phyloP scores from a whole-genome alignment of 306 rosid genomes.

The Corylus avellana region DNA sequence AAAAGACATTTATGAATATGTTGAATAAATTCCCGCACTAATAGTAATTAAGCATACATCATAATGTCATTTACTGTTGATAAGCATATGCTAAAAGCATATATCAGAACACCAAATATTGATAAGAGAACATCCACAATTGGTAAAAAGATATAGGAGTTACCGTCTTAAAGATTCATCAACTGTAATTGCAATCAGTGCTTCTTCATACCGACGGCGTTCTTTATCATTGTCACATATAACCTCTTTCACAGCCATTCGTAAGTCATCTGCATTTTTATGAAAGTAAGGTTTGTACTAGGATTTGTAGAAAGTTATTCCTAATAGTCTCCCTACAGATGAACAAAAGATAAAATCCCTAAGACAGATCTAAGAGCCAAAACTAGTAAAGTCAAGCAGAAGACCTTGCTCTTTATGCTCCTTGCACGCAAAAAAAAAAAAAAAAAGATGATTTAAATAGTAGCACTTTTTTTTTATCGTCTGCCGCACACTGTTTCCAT shows the following conservation, averaged over 20 bases:
- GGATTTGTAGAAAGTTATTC: constrained; percentile 4
- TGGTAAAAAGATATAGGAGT: constrained; percentile 8
- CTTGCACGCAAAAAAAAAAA: constrained; percentile 3
- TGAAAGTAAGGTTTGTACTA: not conserved
- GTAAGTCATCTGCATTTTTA: constrained; percentile 67
- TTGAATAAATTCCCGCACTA: not conserved
- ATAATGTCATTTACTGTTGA: not conserved
- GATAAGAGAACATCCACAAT: constrained; percentile 11
- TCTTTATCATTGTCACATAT: constrained; percentile 70
- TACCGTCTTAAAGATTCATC: constrained; percentile 84
- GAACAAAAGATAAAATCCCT: constrained; percentile 1
- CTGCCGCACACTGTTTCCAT: not conserved
- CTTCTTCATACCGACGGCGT: constrained; percentile 67
- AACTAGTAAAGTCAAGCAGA: constrained; percentile 14
- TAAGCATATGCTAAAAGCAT: not conserved
- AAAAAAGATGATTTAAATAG: not conserved
- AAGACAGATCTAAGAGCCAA: not conserved
- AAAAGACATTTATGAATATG: constrained; percentile 23
- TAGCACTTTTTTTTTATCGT: not conserved
- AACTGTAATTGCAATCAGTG: constrained; percentile 80
- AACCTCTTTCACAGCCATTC: constrained; percentile 89
- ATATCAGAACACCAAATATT: constrained; percentile 22
- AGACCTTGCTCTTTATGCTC: not conserved
- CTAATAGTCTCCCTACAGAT: constrained; percentile 1
- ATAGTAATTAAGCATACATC: not conserved